phyloP scores from a whole-genome alignment of 768 basidiomycete genomes.

The Kwoniella europaea region DNA sequence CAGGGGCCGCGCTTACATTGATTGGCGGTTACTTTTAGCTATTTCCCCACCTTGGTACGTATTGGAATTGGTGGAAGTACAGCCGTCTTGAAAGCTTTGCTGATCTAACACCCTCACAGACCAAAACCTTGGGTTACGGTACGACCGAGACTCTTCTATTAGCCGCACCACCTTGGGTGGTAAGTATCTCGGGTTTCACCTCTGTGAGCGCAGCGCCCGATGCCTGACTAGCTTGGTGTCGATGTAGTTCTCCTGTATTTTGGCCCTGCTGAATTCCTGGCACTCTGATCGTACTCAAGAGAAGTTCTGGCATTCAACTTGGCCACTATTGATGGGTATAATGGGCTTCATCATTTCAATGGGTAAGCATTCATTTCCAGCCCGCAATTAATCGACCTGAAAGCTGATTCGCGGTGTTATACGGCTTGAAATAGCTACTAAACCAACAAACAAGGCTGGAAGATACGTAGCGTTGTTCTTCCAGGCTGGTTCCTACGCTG shows the following conservation, averaged over 20 bases:
- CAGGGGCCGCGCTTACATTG: not conserved
- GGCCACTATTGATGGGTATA: conserved; percentile 63
- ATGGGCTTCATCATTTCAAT: conserved; percentile 60
- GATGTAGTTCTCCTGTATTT: conserved; percentile 35
- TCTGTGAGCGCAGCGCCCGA: not conserved
- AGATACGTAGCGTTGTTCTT: conserved; percentile 50
- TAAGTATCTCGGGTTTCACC: conserved; percentile 17
- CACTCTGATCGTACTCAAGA: conserved; percentile 74
- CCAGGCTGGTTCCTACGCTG: conserved; percentile 66
- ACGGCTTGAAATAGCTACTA: conserved; percentile 13
- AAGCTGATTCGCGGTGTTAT: not conserved
- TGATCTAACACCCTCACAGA: conserved; percentile 1
- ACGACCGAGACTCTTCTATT: conserved; percentile 48
- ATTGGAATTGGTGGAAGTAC: not conserved
- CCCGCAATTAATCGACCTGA: not conserved
- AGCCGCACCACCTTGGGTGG: conserved; percentile 44
- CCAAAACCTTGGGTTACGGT: conserved; percentile 44
- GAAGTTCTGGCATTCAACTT: conserved; percentile 68
- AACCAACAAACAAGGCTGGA: conserved; percentile 30
- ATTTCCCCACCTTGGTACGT: conserved; percentile 38
- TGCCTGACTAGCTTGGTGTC: not conserved
- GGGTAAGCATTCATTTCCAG: conserved; percentile 43
- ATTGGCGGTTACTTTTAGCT: conserved; percentile 5
- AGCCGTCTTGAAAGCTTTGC: not conserved
- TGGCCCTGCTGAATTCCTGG: conserved; percentile 62